Evolutionary conservation across 2,329 filamentous ascomycete species (phyloP), one percentile per base, ranked within the genome.

Genomic region (Penicillium sp.): DNA sequence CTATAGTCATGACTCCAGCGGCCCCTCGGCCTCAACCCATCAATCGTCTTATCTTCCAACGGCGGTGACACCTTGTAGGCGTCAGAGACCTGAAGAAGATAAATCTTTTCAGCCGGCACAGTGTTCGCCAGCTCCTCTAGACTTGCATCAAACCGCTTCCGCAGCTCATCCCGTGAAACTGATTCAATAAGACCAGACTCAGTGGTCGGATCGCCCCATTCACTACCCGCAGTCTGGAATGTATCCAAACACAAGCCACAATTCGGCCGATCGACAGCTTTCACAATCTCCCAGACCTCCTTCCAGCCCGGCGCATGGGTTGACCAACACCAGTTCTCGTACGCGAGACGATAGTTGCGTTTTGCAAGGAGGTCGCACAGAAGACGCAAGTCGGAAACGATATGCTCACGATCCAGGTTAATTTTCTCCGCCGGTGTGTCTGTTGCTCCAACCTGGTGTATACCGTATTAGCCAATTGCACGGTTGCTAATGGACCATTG

Each of bases 291-390:
- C 84, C 85, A 90, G 0, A 84, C 83, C 41, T 83, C 77, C 55
- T 78, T 79, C 87, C 87, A 92, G 1, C 72, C 76, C 0, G 83
- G 79, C 0, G 86, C 84, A 41, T 82, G 79, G 0, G 86, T 88
- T 0, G 83, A 83, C 87, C 87, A 91, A 68, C 86, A 89, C 86
- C 86, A 90, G 63, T 90, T 89, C 69, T 91, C 87, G 58, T 90
- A 91, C 0, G 86, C 86, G 14, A 91, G 71, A 6, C 79, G 76
- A 63, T 82, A 80, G 0, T 76, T 75, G 39, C 80, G 76, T 18
- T 74, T 64, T 0, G 77, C 78, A 1, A 87, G 74, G 43, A 86
- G 69, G 46, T 87, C 82, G 2, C 81, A 82, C 6, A 91, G 72
- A 49, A 83, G 76, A 1, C 76, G 75, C 0, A 91, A 74, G 57